These are phyloP conservation scores for Knoxdaviesia capensis DNA, from an alignment of 2,329 filamentous ascomycete species.

Conservation along the genomic window DNA sequence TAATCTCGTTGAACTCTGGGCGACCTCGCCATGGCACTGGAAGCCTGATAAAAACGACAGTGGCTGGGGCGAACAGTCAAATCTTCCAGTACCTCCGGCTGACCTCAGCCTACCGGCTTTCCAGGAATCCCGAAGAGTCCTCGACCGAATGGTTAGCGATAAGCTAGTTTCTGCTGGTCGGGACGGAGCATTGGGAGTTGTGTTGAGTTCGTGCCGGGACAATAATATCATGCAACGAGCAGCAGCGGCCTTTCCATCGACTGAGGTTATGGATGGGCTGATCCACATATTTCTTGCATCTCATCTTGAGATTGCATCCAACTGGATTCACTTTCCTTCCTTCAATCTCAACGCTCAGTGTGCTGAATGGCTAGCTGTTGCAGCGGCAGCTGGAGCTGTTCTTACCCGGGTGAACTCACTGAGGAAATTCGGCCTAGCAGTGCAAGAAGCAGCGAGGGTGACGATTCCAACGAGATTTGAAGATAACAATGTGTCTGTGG, in stretches of 20 bases:
- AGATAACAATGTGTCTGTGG: conserved; percentile 23
- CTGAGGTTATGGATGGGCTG: conserved; percentile 38
- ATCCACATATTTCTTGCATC: conserved; percentile 38
- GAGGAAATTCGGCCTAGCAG: conserved; percentile 37
- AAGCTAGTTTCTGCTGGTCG: conserved; percentile 25
- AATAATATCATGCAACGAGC: conserved; percentile 27
- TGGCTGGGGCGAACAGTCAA: conserved; percentile 21
- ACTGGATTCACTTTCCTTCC: conserved; percentile 41
- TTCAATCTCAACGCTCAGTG: conserved; percentile 33
- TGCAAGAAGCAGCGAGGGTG: conserved; percentile 29
- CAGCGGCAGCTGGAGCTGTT: conserved; percentile 39
- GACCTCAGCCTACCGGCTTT: conserved; percentile 18
- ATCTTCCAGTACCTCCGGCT: conserved; percentile 20
- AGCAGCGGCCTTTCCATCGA: conserved; percentile 40
- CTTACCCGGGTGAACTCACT: conserved; percentile 35
- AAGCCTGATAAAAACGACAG: conserved; percentile 22
- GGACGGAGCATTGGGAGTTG: conserved; percentile 43
- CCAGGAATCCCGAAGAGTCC: conserved; percentile 15
- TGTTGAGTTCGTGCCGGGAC: conserved; percentile 36
- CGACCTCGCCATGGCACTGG: conserved; percentile 30
- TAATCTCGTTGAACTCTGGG: conserved; percentile 26
- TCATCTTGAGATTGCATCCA: conserved; percentile 33
- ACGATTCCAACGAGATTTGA: conserved; percentile 18
- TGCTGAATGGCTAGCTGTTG: conserved; percentile 38
- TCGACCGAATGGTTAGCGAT: conserved; percentile 20